Percentiles rank a stretch among this genome's conserved stretches.
Conservation (phyloP, 2,329 filamentous ascomycete species). For the Curvularia sp. region DNA sequence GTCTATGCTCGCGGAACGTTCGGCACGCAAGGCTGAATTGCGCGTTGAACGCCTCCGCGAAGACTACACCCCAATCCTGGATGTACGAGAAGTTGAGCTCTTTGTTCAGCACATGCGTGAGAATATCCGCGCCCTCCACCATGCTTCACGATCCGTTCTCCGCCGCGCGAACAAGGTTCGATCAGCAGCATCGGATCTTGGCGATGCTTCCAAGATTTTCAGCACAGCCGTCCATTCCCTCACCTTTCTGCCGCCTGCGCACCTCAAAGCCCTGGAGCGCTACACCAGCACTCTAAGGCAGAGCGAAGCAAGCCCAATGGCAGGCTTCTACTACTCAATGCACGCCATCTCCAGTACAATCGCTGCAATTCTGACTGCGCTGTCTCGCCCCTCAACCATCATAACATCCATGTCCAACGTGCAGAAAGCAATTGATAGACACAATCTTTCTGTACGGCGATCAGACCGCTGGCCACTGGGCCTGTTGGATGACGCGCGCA, state of each 20-base stretch:
- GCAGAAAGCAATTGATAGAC: slow-evolving; percentile 79
- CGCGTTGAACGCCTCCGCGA: slow-evolving; percentile 85
- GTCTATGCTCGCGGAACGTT: slow-evolving; percentile 88
- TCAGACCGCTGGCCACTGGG: slow-evolving; percentile 81
- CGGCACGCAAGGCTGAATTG: slow-evolving; percentile 82
- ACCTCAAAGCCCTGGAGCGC: slow-evolving; percentile 74
- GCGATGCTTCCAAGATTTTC: slow-evolving; percentile 66
- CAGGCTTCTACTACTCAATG: slow-evolving; percentile 76
- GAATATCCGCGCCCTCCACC: slow-evolving; percentile 83
- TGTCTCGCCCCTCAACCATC: slow-evolving; percentile 79
- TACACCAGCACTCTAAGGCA: slow-evolving; percentile 72
- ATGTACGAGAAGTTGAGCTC: slow-evolving; percentile 87
- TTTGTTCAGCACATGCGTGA: slow-evolving; percentile 92
- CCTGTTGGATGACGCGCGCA: slow-evolving; percentile 85
- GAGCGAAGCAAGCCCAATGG: slow-evolving; percentile 75
- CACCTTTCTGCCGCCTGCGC: slow-evolving; percentile 70
- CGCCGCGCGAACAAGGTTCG: slow-evolving; percentile 78
- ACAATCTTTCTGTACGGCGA: slow-evolving; percentile 75
- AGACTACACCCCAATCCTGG: slow-evolving; percentile 81
- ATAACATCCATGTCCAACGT: slow-evolving; percentile 78
- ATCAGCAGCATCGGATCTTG: slow-evolving; percentile 70
- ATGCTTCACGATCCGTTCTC: slow-evolving; percentile 81
- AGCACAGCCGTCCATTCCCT: slow-evolving; percentile 62
- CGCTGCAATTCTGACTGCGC: slow-evolving; percentile 77
- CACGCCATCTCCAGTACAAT: slow-evolving; percentile 84